Evolutionary conservation across 768 basidiomycete species (phyloP).

Genomic region (Tricholoma terreum): DNA sequence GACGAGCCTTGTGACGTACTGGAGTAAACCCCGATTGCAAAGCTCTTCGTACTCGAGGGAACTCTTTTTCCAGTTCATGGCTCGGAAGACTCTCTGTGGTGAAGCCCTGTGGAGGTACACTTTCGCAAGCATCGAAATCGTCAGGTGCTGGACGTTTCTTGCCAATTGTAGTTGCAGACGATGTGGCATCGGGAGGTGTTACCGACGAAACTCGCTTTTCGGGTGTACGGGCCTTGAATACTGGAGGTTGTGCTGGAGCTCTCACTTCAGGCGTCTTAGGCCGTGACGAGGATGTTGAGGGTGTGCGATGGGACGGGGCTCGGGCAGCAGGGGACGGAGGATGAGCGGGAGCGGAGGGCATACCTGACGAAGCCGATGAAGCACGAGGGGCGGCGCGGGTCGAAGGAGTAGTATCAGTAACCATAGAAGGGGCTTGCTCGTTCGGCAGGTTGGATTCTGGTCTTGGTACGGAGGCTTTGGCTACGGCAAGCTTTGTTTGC

Average conservation of each 20-base stretch:
- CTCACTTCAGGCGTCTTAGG: constrained; percentile 55
- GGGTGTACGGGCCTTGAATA: constrained; percentile 54
- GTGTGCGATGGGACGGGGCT: constrained; percentile 31
- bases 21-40: constrained; percentile 74
- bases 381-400: constrained; percentile 19
- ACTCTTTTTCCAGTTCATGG: constrained; percentile 36
- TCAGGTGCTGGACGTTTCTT: constrained; percentile 77
- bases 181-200: constrained; percentile 21
- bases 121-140: constrained; percentile 60
- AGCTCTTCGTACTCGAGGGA: constrained; percentile 63
- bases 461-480: constrained; percentile 39
- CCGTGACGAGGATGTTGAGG: constrained; percentile 41
- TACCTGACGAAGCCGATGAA: constrained; percentile 24
- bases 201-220: constrained; percentile 31
- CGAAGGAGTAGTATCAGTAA: constrained; percentile 11
- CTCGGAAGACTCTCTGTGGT: constrained; percentile 51
- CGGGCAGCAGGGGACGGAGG: constrained; percentile 14
- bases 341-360: constrained; percentile 14
- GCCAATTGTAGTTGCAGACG: constrained; percentile 45
- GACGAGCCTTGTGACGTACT: constrained; percentile 46
- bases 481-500: constrained; percentile 60
- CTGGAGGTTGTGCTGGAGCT: constrained; percentile 30
- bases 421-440: constrained; percentile 8
- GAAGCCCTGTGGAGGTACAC: constrained; percentile 63
- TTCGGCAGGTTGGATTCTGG: constrained; percentile 7